Percentiles rank a stretch among this genome's conserved stretches.
Evolutionary conservation across 345 rosid species (phyloP).

Genomic region (Linum lewisii): DNA sequence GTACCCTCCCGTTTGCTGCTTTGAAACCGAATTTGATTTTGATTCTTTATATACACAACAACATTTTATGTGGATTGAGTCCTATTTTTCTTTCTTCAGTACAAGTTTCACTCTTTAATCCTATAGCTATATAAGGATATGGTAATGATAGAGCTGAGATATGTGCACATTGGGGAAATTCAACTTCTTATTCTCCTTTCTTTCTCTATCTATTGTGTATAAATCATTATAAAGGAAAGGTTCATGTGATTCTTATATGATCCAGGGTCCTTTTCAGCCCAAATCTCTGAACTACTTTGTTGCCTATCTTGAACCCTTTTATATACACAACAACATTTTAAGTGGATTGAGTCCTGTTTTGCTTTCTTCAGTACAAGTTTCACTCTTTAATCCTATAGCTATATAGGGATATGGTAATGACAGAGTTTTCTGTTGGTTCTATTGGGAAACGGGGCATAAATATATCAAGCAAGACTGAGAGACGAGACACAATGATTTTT

Average conservation of each 20-base stretch:
- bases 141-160: background rate
- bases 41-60: too few relatives aligned
- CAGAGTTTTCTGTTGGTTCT: too few relatives aligned
- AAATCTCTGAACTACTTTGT: slow-evolving; percentile 52
- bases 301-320: slow-evolving; percentile 70
- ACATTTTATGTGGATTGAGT: too few relatives aligned
- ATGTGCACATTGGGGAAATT: background rate
- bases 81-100: background rate
- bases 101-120: background rate
- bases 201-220: background rate
- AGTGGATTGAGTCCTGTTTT: too few relatives aligned
- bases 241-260: slow-evolving; percentile 72
- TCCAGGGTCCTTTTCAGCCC: slow-evolving; percentile 78
- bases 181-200: background rate
- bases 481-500: background rate
- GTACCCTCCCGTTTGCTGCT: too few relatives aligned
- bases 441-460: too few relatives aligned
- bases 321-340: too few relatives aligned
- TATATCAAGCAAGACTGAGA: too few relatives aligned
- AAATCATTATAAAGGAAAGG: slow-evolving; percentile 36
- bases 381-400: background rate
- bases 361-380: background rate
- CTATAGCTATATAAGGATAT: background rate
- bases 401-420: background rate
- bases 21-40: too few relatives aligned